Base-by-base conservation (phyloP, 1,284 basidiomycete species). In the Fomes fomentarius region DNA sequence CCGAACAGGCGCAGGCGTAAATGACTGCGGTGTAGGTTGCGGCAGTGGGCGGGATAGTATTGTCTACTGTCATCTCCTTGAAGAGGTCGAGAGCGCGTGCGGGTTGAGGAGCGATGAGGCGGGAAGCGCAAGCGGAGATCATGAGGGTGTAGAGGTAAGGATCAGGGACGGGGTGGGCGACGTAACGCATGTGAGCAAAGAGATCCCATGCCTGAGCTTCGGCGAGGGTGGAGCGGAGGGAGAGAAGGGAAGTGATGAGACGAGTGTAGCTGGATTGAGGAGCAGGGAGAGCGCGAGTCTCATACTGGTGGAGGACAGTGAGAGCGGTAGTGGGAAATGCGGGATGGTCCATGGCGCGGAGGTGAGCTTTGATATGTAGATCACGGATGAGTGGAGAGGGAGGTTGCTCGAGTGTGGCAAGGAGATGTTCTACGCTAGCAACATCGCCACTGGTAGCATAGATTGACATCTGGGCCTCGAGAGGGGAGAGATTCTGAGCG, bases 131-230 rank as follows among this genome's bases (percentile, higher is more conserved):
- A 0, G 93, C 90, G 1, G 82, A 80, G 63, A 99, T 95, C 93
- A 99, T 97, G 24, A 85, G 70, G 0, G 87, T 82, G 71, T 96
- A 99, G 5, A 96, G 73, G 15, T 80, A 71, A 2, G 79, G 77
- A 57, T 91, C 86, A 0, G 96, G 95, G 2, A 77, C 74, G 0
- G 94, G 87, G 66, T 99, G 94, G 0, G 96, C 93, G 6, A 91
- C 89, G 50, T 98, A 92, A 48, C 97, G 92, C 93, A 98, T 97
- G 69, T 98, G 95, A 2, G 91, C 78, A 69, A 94, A 98, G 22
- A 98, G 79, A 65, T 98, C 93, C 93, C 93, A 97, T 0, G 92
- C 94, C 56, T 92, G 85, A 0, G 89, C 87, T 37, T 81, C 80
- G 2, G 80, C 80, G 15, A 80, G 51, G 22, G 82, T 72, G 26